A percentile compares a stretch with the other conserved stretches of the same genome.
Conservation (phyloP, 768 basidiomycete species). For the Exidia glandulosa region DNA sequence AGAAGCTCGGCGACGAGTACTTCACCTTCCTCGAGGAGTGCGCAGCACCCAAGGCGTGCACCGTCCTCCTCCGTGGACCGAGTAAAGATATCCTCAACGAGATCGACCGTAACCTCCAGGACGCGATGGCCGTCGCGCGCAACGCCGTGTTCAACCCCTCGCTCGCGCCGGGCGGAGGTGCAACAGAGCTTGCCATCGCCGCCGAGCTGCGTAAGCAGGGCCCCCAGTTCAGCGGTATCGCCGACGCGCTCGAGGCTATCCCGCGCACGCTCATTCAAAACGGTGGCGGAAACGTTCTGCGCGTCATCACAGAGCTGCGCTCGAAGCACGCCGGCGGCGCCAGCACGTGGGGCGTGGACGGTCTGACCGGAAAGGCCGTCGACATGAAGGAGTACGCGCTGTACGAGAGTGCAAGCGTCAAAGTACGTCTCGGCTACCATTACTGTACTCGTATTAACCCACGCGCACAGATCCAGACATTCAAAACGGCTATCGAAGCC, state of each 20-base stretch:
- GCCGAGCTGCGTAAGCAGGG: slow-evolving; percentile 47
- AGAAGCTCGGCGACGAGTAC: slow-evolving; percentile 99
- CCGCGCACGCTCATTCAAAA: slow-evolving; percentile 93
- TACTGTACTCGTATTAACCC: not conserved
- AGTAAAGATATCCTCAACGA: slow-evolving; percentile 98
- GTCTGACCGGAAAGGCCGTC: slow-evolving; percentile 89
- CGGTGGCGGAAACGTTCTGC: slow-evolving; percentile 87
- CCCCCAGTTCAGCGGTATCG: slow-evolving; percentile 75
- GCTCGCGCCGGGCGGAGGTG: slow-evolving; percentile 92
- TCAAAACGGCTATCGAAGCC: slow-evolving; percentile 96
- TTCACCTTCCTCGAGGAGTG: slow-evolving; percentile 97
- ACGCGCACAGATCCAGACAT: slow-evolving; percentile 62
- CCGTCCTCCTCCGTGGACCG: slow-evolving; percentile 92
- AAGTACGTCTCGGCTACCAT: slow-evolving; percentile 32
- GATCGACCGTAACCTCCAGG: slow-evolving; percentile 93
- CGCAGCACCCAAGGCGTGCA: slow-evolving; percentile 86
- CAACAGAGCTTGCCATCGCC: slow-evolving; percentile 95
- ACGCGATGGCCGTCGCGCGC: slow-evolving; percentile 94
- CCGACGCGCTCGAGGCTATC: slow-evolving; percentile 95
- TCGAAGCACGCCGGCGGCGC: slow-evolving; percentile 89
- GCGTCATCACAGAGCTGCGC: slow-evolving; percentile 86
- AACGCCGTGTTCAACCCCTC: slow-evolving; percentile 94
- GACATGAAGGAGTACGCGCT: slow-evolving; percentile 94
- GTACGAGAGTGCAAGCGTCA: slow-evolving; percentile 93
- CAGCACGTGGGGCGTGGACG: slow-evolving; percentile 87